Evolutionary conservation across 805 yeast genomes (phyloP).

Genomic region (Cyberlindnera americana): DNA sequence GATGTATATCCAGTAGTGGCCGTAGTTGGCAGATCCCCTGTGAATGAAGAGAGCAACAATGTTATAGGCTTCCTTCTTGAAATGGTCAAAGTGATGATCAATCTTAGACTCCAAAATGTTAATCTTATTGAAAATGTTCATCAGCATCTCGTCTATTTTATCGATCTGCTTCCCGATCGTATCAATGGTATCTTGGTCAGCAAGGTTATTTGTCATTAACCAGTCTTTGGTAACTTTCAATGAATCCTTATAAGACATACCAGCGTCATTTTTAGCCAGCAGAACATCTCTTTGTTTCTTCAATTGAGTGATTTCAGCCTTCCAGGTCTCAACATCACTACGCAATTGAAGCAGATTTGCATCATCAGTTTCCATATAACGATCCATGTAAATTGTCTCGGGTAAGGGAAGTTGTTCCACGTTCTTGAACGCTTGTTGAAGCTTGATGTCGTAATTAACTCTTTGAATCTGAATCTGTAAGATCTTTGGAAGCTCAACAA

Average conservation of each 20-base stretch:
- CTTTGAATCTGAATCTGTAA: slow-evolving; percentile 92
- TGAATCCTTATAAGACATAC: slow-evolving; percentile 47
- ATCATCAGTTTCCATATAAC: slow-evolving; percentile 74
- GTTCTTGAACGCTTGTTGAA: slow-evolving; percentile 74
- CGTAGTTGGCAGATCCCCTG: slow-evolving; percentile 92
- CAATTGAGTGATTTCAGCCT: slow-evolving; percentile 45
- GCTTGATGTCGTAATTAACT: slow-evolving; percentile 79
- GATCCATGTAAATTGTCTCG: slow-evolving; percentile 76
- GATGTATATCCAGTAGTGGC: slow-evolving; percentile 96
- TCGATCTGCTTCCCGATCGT: slow-evolving; percentile 45
- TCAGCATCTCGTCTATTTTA: slow-evolving; percentile 44
- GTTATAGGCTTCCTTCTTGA: slow-evolving; percentile 67
- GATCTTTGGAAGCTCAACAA: slow-evolving; percentile 71
- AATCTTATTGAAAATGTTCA: slow-evolving; percentile 39
- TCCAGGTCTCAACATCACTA: slow-evolving; percentile 57
- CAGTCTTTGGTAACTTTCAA: slow-evolving; percentile 55
- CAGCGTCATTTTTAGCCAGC: slow-evolving; percentile 44
- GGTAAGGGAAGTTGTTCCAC: slow-evolving; percentile 78
- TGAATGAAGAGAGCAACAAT: slow-evolving; percentile 92
- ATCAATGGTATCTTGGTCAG: slow-evolving; percentile 45
- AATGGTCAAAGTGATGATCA: slow-evolving; percentile 55
- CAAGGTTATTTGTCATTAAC: slow-evolving; percentile 39
- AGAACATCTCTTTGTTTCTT: slow-evolving; percentile 41
- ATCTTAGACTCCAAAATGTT: slow-evolving; percentile 45
- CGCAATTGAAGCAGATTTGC: slow-evolving; percentile 47